Conservation (phyloP, 1,284 basidiomycete species). For the Boletus mariae region DNA sequence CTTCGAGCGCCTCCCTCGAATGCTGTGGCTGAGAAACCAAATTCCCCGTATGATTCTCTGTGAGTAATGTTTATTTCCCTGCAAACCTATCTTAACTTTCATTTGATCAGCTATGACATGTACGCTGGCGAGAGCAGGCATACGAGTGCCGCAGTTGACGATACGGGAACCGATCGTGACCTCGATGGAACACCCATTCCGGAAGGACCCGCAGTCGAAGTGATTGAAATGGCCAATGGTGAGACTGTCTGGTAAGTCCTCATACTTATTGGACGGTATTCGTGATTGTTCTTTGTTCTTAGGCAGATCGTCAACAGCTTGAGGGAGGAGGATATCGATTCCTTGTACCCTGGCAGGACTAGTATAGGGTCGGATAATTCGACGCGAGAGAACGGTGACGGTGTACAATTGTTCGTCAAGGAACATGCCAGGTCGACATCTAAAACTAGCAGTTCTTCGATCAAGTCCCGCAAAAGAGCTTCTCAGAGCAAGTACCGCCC, state of each 20-base stretch:
- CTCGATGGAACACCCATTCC: conserved; percentile 36
- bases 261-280: conserved; percentile 3
- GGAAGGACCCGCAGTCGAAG: conserved; percentile 63
- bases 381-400: conserved; percentile 48
- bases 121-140: conserved; percentile 58
- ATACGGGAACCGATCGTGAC: conserved; percentile 24
- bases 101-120: conserved; percentile 66
- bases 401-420: conserved; percentile 66
- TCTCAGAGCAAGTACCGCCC: conserved; percentile 54
- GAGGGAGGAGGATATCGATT: conserved; percentile 71
- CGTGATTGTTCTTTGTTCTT: conserved; percentile 9
- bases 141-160: conserved; percentile 24
- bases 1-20: conserved; percentile 40
- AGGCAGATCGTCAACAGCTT: conserved; percentile 82
- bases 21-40: conserved; percentile 54
- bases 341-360: conserved; percentile 58
- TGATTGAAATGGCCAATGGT: conserved; percentile 77
- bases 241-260: conserved; percentile 71
- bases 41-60: conserved; percentile 71
- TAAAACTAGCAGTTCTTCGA: conserved; percentile 59
- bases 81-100: conserved; percentile 16
- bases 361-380: conserved; percentile 77
- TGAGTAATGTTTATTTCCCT: conserved; percentile 39
- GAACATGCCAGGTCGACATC: conserved; percentile 66
- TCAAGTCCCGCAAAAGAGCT: conserved; percentile 56